A percentile compares a stretch with the other conserved stretches of the same genome.
phyloP scores from a whole-genome alignment of 2,329 filamentous ascomycete genomes.

The Fusarium paranaense region DNA sequence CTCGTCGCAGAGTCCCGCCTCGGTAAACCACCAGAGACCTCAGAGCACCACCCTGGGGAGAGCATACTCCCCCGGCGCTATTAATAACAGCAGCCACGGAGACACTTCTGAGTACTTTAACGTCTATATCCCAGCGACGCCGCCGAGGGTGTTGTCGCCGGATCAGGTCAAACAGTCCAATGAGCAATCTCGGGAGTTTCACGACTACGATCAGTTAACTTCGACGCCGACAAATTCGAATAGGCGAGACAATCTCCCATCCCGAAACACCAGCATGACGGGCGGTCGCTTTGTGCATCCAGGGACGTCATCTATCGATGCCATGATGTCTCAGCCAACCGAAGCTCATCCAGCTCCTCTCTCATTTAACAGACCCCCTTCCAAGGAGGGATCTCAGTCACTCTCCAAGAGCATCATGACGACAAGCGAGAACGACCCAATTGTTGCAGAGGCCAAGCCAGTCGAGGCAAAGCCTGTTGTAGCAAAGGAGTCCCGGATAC shows the following conservation, averaged over 20 bases:
- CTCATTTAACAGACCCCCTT: conserved; percentile 11
- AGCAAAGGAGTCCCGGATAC: conserved; percentile 24
- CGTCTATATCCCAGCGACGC: conserved; percentile 31
- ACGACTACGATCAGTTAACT: conserved; percentile 7
- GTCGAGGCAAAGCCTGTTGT: conserved; percentile 20
- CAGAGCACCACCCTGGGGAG: conserved; percentile 3
- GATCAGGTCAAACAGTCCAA: conserved; percentile 40
- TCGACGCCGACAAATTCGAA: neutral
- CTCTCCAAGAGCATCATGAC: conserved; percentile 38
- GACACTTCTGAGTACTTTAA: conserved; percentile 39
- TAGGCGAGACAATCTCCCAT: conserved; percentile 25
- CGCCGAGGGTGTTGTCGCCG: conserved; percentile 31
- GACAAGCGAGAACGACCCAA: conserved; percentile 29
- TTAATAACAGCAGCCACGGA: conserved; percentile 26
- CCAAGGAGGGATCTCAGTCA: conserved; percentile 25
- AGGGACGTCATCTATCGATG: conserved; percentile 41
- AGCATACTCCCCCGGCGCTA: conserved; percentile 3
- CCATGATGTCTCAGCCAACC: conserved; percentile 40
- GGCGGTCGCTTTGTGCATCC: conserved; percentile 35
- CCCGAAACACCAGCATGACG: conserved; percentile 44
- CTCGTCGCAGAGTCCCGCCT: conserved; percentile 18
- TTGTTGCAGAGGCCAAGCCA: conserved; percentile 24
- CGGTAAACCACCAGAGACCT: conserved; percentile 8
- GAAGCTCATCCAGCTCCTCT: conserved; percentile 7
- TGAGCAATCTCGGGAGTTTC: conserved; percentile 31